Evolutionary conservation across 2,329 filamentous ascomycete species (phyloP).

Genomic region (Hymenoscyphus infarciens): DNA sequence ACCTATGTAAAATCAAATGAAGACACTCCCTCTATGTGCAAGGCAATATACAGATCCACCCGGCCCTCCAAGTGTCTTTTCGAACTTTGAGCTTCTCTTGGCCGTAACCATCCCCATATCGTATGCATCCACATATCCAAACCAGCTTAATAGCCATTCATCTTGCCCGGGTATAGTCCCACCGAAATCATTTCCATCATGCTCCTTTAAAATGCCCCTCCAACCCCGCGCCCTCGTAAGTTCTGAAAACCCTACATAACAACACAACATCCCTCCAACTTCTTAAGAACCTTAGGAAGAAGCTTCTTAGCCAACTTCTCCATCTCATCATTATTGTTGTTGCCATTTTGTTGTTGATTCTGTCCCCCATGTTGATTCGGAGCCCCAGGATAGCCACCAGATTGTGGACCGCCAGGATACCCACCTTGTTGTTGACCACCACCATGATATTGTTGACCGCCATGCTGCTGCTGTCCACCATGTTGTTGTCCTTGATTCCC

Average conservation of each 20-base stretch:
- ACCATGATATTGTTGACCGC: slow-evolving; percentile 26
- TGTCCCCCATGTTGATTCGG: slow-evolving; percentile 44
- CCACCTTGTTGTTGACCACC: slow-evolving; percentile 39
- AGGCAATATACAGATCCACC: neutral
- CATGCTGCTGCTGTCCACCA: slow-evolving; percentile 42
- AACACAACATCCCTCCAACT: slow-evolving; percentile 34
- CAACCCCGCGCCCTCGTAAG: neutral
- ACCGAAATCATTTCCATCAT: neutral
- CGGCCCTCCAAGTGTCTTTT: neutral
- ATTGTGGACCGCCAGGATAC: slow-evolving; percentile 36
- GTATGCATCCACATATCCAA: neutral
- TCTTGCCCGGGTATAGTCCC: neutral
- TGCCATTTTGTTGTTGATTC: slow-evolving; percentile 43
- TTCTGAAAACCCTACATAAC: slow-evolving; percentile 27
- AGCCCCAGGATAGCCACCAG: no score
- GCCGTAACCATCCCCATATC: neutral
- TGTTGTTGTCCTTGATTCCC: slow-evolving; percentile 39
- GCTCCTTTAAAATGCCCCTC: neutral
- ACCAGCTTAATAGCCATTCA: neutral
- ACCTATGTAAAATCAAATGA: neutral
- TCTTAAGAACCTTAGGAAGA: slow-evolving; percentile 32
- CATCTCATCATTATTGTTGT: slow-evolving; percentile 35
- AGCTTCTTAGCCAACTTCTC: slow-evolving; percentile 35
- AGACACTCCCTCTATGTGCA: neutral
- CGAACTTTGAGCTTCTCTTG: neutral